These are phyloP conservation scores for Phlyctochytrium planicorne DNA, from an alignment of 192 early-diverging fungal genomes.

Conservation along the genomic window DNA sequence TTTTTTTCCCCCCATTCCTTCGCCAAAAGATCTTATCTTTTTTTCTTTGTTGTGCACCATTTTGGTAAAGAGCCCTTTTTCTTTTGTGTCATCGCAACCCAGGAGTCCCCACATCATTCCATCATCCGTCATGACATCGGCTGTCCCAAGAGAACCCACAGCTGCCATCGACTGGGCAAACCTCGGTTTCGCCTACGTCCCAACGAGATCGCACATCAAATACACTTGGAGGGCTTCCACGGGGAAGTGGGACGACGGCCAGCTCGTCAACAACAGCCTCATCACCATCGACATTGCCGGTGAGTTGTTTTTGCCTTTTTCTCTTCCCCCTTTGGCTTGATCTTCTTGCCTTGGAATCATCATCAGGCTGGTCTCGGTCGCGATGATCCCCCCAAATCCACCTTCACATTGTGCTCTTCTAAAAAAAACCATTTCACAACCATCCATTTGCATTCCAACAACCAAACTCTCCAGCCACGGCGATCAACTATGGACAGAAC, in stretches of 20 bases:
- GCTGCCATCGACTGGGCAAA: slow-evolving; percentile 59
- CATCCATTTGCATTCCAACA: neutral
- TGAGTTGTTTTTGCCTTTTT: slow-evolving; percentile 2
- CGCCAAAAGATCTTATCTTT: too few relatives aligned
- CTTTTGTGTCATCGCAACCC: too few relatives aligned
- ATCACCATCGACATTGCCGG: slow-evolving; percentile 65
- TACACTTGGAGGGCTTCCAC: slow-evolving; percentile 60
- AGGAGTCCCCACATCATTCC: too few relatives aligned
- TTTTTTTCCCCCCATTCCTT: too few relatives aligned
- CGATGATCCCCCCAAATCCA: neutral
- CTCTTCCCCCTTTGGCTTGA: neutral
- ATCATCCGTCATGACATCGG: too few relatives aligned
- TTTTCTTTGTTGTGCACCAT: too few relatives aligned
- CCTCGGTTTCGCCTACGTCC: slow-evolving; percentile 65
- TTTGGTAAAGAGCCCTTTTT: too few relatives aligned
- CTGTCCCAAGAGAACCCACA: slow-evolving; percentile 23
- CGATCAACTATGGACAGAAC: slow-evolving; percentile 72
- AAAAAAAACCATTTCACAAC: neutral
- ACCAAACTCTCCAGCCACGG: slow-evolving; percentile 40
- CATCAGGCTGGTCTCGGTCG: too few relatives aligned
- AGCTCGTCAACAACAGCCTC: slow-evolving; percentile 49
- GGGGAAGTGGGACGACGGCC: slow-evolving; percentile 63
- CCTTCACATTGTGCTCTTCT: neutral
- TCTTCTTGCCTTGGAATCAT: neutral
- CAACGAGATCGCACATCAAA: slow-evolving; percentile 62